Conservation (phyloP, 108 stramenopile genomes). For the Cylindrotheca closterium region DNA sequence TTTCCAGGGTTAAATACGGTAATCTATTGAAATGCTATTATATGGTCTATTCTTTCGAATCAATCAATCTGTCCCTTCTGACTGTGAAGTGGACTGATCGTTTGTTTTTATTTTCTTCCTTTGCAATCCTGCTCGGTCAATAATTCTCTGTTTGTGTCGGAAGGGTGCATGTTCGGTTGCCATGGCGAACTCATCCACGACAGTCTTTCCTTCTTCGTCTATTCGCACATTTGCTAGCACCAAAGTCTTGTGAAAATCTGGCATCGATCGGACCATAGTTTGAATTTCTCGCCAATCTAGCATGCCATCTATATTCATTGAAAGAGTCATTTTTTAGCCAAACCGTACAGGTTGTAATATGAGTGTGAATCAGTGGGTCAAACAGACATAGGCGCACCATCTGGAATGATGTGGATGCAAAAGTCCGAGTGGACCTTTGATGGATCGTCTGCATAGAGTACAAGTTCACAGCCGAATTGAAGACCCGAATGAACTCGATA, state of each 20-base stretch:
- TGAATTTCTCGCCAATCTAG: conserved; percentile 83
- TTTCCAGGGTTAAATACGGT: too few species aligned
- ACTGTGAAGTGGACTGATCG: not conserved
- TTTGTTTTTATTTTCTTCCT: conserved; percentile 30
- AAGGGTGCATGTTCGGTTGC: conserved; percentile 90
- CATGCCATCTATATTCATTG: conserved; percentile 32
- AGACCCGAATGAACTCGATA: conserved; percentile 88
- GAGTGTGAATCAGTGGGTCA: not conserved
- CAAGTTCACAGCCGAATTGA: conserved; percentile 86
- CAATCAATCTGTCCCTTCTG: not conserved
- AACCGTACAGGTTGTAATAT: not conserved
- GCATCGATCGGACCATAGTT: conserved; percentile 77
- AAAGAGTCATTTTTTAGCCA: not conserved
- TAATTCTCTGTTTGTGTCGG: conserved; percentile 58
- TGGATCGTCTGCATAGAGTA: conserved; percentile 85
- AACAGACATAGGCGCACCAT: conserved; percentile 29
- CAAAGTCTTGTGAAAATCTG: conserved; percentile 82
- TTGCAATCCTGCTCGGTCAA: conserved; percentile 57
- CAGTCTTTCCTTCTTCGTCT: conserved; percentile 14
- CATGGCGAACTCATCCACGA: conserved; percentile 79
- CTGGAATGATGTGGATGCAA: conserved; percentile 73
- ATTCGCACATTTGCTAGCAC: conserved; percentile 56
- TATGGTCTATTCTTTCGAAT: too few species aligned
- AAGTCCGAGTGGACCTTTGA: conserved; percentile 83
- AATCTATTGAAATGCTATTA: too few species aligned